phyloP scores from a whole-genome alignment of 225 moss, liverwort and hornwort genomes.

The Anthoceros angustus region DNA sequence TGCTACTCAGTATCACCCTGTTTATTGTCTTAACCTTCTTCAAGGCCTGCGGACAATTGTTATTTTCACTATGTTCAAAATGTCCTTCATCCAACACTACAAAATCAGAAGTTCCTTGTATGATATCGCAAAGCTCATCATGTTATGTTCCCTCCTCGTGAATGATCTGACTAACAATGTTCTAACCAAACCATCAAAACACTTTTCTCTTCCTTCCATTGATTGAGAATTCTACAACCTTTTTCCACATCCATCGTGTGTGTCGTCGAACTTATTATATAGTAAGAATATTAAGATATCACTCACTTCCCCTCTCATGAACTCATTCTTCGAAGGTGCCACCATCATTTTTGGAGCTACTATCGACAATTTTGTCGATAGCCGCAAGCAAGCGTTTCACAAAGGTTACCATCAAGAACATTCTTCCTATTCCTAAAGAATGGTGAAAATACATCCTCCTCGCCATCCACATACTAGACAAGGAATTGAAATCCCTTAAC shows the following conservation, averaged over 20 bases:
- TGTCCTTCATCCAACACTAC: constrained; percentile 84
- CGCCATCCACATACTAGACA: not conserved
- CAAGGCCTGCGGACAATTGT: constrained; percentile 53
- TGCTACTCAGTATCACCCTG: constrained; percentile 74
- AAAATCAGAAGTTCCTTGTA: constrained; percentile 47
- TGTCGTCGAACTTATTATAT: constrained; percentile 26
- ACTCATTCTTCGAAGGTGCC: constrained; percentile 47
- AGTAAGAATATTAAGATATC: constrained; percentile 32
- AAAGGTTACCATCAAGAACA: constrained; percentile 61
- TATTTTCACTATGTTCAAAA: constrained; percentile 43
- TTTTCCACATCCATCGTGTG: constrained; percentile 11
- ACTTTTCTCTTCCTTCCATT: constrained; percentile 55
- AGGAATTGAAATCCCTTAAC: not conserved
- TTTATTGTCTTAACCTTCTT: constrained; percentile 58
- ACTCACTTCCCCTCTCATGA: no score
- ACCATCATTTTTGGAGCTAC: constrained; percentile 91
- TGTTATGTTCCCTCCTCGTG: constrained; percentile 11
- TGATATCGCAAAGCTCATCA: constrained; percentile 11
- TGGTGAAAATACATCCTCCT: constrained; percentile 87
- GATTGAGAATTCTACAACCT: constrained; percentile 2
- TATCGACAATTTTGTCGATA: constrained; percentile 45
- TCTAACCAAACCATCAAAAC: constrained; percentile 69
- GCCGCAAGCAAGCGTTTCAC: constrained; percentile 71
- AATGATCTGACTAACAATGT: constrained; percentile 11
- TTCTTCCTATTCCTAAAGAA: constrained; percentile 89